Evolutionary conservation across 2,329 filamentous ascomycete genomes (phyloP).

Genomic region (Phaeoacremonium minimum): DNA sequence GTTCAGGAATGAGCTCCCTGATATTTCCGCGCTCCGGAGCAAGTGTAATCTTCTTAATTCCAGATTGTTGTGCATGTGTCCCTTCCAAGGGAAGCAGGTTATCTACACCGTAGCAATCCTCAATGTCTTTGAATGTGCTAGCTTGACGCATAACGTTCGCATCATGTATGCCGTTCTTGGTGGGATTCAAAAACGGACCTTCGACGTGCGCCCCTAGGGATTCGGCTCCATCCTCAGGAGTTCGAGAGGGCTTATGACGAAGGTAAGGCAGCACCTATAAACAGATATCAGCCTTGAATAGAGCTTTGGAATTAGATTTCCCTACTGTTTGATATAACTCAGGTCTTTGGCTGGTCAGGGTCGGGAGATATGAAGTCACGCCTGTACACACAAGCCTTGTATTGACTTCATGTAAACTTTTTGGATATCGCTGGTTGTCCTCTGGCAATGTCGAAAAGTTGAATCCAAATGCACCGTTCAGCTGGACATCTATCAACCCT

Average conservation of each 20-base stretch:
- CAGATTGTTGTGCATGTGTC: constrained; percentile 32
- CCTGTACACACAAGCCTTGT: constrained; percentile 67
- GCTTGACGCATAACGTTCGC: constrained; percentile 64
- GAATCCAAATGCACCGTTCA: constrained; percentile 90
- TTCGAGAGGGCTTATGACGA: constrained; percentile 58
- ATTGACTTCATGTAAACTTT: constrained; percentile 66
- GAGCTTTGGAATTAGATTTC: too few species aligned
- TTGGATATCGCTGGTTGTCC: constrained; percentile 62
- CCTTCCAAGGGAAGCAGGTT: constrained; percentile 51
- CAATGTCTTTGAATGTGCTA: constrained; percentile 60
- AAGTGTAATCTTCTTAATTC: constrained; percentile 77
- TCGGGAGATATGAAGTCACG: constrained; percentile 81
- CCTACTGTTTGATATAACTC: constrained; percentile 72
- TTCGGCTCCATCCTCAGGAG: constrained; percentile 69
- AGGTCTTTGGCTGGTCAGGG: constrained; percentile 73
- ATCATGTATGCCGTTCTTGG: constrained; percentile 85
- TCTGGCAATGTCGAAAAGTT: constrained; percentile 76
- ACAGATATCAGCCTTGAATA: too few species aligned
- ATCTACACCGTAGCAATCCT: constrained; percentile 65
- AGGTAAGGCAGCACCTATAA: constrained; percentile 79
- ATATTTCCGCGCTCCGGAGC: constrained; percentile 78
- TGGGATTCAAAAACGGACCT: constrained; percentile 79
- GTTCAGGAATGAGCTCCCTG: constrained; percentile 61
- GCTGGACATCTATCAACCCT: constrained; percentile 84
- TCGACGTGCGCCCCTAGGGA: constrained; percentile 88